A percentile compares a stretch with the other conserved stretches of the same genome.
phyloP scores from a whole-genome alignment of 2,329 filamentous ascomycete genomes.

The Aspergillus sp. region DNA sequence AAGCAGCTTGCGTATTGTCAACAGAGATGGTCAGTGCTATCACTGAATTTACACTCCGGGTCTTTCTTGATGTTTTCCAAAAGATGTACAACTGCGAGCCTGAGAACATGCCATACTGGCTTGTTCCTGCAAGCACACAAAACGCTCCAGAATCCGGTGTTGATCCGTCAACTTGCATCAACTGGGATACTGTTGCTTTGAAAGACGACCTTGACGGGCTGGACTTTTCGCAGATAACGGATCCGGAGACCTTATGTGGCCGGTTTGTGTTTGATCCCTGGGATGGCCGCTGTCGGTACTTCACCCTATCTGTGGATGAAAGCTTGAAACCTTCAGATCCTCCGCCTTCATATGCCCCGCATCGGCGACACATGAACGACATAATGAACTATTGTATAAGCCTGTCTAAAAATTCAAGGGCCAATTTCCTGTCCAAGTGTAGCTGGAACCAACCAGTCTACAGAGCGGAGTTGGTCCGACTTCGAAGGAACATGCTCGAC shows the following conservation, averaged over 20 bases:
- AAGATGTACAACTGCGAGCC: conserved; percentile 71
- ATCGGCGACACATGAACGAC: conserved; percentile 52
- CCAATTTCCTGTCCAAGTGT: conserved; percentile 50
- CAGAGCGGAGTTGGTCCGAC: conserved; percentile 68
- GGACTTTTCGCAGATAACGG: conserved; percentile 46
- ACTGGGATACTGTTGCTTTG: conserved; percentile 40
- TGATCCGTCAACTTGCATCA: conserved; percentile 36
- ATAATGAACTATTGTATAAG: conserved; percentile 86
- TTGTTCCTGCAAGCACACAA: conserved; percentile 59
- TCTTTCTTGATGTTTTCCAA: conserved; percentile 85
- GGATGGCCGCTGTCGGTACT: conserved; percentile 61
- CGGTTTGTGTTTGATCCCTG: conserved; percentile 58
- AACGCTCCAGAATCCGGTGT: conserved; percentile 2
- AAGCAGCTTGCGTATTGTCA: conserved; percentile 27
- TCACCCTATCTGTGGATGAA: conserved; percentile 42
- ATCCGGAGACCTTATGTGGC: conserved; percentile 43
- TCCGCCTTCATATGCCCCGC: conserved; percentile 33
- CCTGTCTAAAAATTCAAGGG: conserved; percentile 63
- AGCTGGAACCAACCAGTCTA: conserved; percentile 76
- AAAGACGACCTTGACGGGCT: conserved; percentile 43
- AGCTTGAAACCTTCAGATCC: conserved; percentile 33
- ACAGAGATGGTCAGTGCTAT: conserved; percentile 55
- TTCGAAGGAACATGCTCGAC: conserved; percentile 82
- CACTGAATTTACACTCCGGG: conserved; percentile 69
- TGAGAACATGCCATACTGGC: conserved; percentile 75